Conservation (phyloP, 2,329 filamentous ascomycete species). For the Exophiala xenobiotica region DNA sequence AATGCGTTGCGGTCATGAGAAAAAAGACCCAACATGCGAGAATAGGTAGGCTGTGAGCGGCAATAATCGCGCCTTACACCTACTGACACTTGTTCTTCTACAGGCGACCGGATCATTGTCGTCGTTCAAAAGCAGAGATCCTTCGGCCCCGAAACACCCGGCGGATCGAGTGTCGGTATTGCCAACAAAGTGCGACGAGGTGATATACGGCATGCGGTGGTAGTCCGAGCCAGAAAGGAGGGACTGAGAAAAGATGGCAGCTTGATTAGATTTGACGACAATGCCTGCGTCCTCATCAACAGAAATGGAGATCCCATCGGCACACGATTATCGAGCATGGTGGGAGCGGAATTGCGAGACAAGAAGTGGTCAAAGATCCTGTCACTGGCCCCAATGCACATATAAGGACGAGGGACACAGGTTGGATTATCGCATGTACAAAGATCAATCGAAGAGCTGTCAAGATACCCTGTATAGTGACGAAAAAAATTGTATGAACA, state of each 20-base stretch:
- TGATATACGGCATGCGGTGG: conserved; percentile 92
- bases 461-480: not conserved
- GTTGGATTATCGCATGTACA: not conserved
- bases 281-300: conserved; percentile 95
- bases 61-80: not conserved
- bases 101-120: conserved; percentile 94
- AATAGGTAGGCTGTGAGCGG: conserved; percentile 65
- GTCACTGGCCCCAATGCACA: conserved; percentile 83
- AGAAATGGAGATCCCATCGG: conserved; percentile 96
- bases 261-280: conserved; percentile 92
- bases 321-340: conserved; percentile 85
- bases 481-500: not conserved
- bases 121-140: conserved; percentile 95
- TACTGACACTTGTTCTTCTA: not conserved
- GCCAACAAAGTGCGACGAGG: conserved; percentile 94
- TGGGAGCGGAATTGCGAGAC: conserved; percentile 82
- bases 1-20: conserved; percentile 89
- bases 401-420: conserved; percentile 37
- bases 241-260: conserved; percentile 84
- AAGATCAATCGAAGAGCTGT: not conserved
- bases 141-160: conserved; percentile 62
- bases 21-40: conserved; percentile 79
- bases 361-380: conserved; percentile 99
- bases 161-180: conserved; percentile 69
- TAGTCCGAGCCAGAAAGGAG: conserved; percentile 88